Conservation (phyloP, 164 flowering plant species). For the Umbellularia californica region DNA sequence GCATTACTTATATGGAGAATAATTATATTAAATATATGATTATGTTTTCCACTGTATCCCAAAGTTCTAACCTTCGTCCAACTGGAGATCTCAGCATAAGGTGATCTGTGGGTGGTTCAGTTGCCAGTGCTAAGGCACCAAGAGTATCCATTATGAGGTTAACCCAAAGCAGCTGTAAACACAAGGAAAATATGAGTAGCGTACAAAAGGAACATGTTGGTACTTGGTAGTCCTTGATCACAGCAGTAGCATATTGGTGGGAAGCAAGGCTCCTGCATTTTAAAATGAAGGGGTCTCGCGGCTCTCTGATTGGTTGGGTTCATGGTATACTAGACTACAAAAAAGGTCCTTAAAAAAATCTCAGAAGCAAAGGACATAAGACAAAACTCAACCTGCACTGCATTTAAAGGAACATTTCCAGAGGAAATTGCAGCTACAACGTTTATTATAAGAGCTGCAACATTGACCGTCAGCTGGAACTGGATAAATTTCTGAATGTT, state of each 20-base stretch:
- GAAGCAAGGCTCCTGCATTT: not conserved
- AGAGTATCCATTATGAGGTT: slow-evolving; percentile 97
- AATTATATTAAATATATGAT: no score
- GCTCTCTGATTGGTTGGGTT: not conserved
- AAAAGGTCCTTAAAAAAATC: no score
- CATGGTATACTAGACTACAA: not conserved
- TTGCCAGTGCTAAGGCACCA: slow-evolving; percentile 94
- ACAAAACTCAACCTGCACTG: slow-evolving; percentile 64
- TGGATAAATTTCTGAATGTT: slow-evolving; percentile 96
- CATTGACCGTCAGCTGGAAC: slow-evolving; percentile 94
- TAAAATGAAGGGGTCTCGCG: not conserved
- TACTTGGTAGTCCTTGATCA: no score
- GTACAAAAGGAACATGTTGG: not conserved
- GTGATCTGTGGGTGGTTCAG: slow-evolving; percentile 95
- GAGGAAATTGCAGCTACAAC: slow-evolving; percentile 83
- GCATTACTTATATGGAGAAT: no score
- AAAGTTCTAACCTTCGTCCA: slow-evolving; percentile 64
- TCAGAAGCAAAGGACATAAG: not conserved
- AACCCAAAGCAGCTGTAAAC: slow-evolving; percentile 87
- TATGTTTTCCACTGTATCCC: not conserved
- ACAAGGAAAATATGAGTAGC: not conserved
- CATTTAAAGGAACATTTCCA: slow-evolving; percentile 85
- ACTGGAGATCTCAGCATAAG: slow-evolving; percentile 85
- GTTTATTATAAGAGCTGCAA: slow-evolving; percentile 87
- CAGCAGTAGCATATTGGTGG: not conserved